Percentiles rank a stretch among this genome's conserved stretches.
phyloP scores from a whole-genome alignment of 2,329 filamentous ascomycete genomes.

The Cercospora janseana region DNA sequence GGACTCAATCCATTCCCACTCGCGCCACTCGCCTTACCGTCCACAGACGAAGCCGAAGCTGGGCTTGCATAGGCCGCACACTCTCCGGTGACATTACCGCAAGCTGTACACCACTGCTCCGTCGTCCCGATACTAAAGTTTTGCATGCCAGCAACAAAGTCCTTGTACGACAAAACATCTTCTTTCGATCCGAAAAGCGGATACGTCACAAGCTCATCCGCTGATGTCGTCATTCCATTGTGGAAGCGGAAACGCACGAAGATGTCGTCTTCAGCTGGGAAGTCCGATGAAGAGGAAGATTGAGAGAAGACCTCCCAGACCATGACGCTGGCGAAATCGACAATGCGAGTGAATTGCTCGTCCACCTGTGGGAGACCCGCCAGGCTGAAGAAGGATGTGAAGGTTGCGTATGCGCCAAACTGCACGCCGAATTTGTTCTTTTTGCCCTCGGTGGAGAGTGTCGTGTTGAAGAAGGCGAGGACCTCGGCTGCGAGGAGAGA shows the following conservation, averaged over 20 bases:
- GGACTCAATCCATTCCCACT: slow-evolving; percentile 57
- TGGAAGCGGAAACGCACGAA: slow-evolving; percentile 62
- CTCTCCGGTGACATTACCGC: slow-evolving; percentile 67
- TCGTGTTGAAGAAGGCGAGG: slow-evolving; percentile 46
- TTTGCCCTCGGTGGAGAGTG: slow-evolving; percentile 40
- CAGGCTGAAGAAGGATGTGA: slow-evolving; percentile 62
- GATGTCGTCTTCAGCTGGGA: slow-evolving; percentile 47
- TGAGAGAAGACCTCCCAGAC: slow-evolving; percentile 70
- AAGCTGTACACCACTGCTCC: slow-evolving; percentile 69
- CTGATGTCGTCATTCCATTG: slow-evolving; percentile 56
- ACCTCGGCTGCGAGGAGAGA: slow-evolving; percentile 51
- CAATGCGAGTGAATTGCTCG: slow-evolving; percentile 68
- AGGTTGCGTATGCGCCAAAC: slow-evolving; percentile 62
- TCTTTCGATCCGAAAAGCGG: slow-evolving; percentile 60
- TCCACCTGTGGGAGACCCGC: slow-evolving; percentile 51
- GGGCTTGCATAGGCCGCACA: slow-evolving; percentile 53
- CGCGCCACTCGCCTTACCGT: slow-evolving; percentile 30
- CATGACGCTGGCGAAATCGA: slow-evolving; percentile 82
- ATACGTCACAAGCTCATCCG: slow-evolving; percentile 52
- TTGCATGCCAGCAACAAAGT: slow-evolving; percentile 63
- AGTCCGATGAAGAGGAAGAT: slow-evolving; percentile 43
- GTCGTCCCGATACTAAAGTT: slow-evolving; percentile 66
- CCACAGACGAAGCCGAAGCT: slow-evolving; percentile 21
- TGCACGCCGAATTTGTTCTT: slow-evolving; percentile 51
- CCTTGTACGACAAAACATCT: slow-evolving; percentile 62